Conservation (phyloP, 306 rosid species). For the Lablab purpureus region DNA sequence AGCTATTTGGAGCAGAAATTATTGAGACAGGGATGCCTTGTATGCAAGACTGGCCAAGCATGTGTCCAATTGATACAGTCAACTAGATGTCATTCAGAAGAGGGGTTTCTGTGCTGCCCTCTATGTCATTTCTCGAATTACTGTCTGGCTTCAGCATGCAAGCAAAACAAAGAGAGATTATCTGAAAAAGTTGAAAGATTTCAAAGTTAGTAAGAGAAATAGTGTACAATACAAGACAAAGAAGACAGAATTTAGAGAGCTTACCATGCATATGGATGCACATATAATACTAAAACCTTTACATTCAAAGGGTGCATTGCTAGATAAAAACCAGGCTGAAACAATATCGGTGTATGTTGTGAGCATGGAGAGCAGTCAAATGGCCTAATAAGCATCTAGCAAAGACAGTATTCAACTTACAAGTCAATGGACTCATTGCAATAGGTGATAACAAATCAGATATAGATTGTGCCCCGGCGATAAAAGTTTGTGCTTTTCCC, state of each 20-base stretch:
- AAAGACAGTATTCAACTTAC: constrained; percentile 58
- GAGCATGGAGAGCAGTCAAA: constrained; percentile 1
- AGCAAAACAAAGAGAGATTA: constrained; percentile 64
- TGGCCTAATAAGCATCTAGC: constrained; percentile 11
- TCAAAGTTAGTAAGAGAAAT: constrained; percentile 27
- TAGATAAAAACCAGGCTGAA: constrained; percentile 84
- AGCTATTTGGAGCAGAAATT: neutral
- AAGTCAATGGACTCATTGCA: constrained; percentile 82
- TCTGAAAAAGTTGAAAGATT: constrained; percentile 50
- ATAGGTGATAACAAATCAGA: constrained; percentile 78
- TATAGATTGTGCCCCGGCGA: constrained; percentile 82
- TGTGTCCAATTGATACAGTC: constrained; percentile 37
- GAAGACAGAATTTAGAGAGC: constrained; percentile 21
- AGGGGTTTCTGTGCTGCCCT: constrained; percentile 55
- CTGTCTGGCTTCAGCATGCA: constrained; percentile 53
- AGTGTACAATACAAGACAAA: neutral
- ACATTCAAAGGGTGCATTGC: constrained; percentile 80
- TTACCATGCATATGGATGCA: constrained; percentile 79
- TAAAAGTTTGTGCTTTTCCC: constrained; percentile 87
- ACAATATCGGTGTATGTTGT: constrained; percentile 31
- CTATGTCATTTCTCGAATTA: constrained; percentile 42
- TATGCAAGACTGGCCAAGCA: constrained; percentile 12
- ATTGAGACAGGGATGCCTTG: constrained; percentile 18
- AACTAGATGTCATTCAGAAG: constrained; percentile 55
- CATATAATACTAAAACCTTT: constrained; percentile 85